Conservation (phyloP, 1,139 yeast species). For the Taiozyma sp. region DNA sequence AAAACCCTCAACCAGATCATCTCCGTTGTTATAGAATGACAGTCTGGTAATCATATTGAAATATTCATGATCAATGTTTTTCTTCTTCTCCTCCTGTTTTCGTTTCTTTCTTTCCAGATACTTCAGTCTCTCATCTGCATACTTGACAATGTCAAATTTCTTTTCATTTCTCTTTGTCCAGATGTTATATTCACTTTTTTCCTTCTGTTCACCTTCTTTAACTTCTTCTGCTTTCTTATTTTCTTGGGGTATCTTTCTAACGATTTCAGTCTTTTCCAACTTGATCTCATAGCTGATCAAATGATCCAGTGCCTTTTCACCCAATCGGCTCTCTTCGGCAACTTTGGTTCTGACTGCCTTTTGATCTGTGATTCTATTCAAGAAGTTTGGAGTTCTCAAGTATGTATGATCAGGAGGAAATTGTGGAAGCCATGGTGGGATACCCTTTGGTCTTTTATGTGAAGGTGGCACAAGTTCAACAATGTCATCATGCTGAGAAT, state of each 20-base stretch:
- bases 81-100: conserved; percentile 27
- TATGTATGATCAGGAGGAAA: conserved; percentile 94
- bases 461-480: conserved; percentile 52
- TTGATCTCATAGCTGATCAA: conserved; percentile 31
- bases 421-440: conserved; percentile 77
- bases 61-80: conserved; percentile 13
- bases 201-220: conserved; percentile 12
- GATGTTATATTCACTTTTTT: conserved; percentile 5
- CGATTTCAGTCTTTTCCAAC: conserved; percentile 5
- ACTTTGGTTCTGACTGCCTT: conserved; percentile 62
- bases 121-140: conserved; percentile 43
- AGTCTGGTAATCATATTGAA: conserved; percentile 5
- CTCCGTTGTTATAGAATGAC: conserved; percentile 10
- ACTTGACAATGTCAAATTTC: conserved; percentile 49
- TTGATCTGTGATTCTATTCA: conserved; percentile 65
- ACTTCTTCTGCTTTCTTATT: not conserved
- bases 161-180: conserved; percentile 23
- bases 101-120: conserved; percentile 27
- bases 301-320: conserved; percentile 70
- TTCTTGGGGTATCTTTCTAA: not conserved
- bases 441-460: conserved; percentile 43
- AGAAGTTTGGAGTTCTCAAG: conserved; percentile 65
- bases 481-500: conserved; percentile 47
- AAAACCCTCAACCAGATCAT: not conserved
- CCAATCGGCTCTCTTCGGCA: conserved; percentile 75